Evolutionary conservation across 208 protist species (phyloP).

Genomic region (Trypanosoma rangeli): DNA sequence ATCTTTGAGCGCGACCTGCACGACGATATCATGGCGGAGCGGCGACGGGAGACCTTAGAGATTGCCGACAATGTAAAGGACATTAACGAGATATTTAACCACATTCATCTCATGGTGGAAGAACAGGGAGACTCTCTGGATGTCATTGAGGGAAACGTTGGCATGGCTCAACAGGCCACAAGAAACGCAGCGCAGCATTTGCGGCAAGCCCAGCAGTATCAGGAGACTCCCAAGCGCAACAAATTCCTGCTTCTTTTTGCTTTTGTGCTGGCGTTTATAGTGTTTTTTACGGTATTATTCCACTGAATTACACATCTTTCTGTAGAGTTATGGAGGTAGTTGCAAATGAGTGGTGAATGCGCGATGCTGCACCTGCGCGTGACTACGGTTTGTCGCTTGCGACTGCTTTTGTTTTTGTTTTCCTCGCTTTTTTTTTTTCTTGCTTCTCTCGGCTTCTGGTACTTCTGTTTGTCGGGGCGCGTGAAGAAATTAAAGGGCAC

Average conservation of each 20-base stretch:
- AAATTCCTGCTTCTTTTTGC: slow-evolving; percentile 66
- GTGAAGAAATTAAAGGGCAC: background rate
- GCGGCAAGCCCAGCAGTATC: slow-evolving; percentile 61
- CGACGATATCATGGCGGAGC: slow-evolving; percentile 85
- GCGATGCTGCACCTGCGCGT: background rate
- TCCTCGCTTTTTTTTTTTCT: background rate
- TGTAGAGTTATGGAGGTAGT: background rate
- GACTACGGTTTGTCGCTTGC: background rate
- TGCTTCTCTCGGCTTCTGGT: background rate
- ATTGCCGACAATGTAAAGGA: slow-evolving; percentile 84
- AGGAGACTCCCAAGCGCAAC: slow-evolving; percentile 47
- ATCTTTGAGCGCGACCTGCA: slow-evolving; percentile 78
- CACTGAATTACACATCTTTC: background rate
- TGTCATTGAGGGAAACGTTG: slow-evolving; percentile 65
- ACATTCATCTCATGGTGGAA: slow-evolving; percentile 82
- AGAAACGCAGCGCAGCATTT: slow-evolving; percentile 68
- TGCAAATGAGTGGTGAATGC: background rate
- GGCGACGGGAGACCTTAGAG: slow-evolving; percentile 71
- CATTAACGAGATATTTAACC: slow-evolving; percentile 86
- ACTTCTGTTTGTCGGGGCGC: background rate
- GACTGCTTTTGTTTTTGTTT: background rate
- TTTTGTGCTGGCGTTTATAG: slow-evolving; percentile 35
- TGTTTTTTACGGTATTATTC: slow-evolving; percentile 37
- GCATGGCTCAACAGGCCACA: slow-evolving; percentile 50
- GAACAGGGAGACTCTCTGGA: slow-evolving; percentile 83